Evolutionary conservation across 177 flowering plant species (phyloP).

Genomic region (Telopea speciosissima): DNA sequence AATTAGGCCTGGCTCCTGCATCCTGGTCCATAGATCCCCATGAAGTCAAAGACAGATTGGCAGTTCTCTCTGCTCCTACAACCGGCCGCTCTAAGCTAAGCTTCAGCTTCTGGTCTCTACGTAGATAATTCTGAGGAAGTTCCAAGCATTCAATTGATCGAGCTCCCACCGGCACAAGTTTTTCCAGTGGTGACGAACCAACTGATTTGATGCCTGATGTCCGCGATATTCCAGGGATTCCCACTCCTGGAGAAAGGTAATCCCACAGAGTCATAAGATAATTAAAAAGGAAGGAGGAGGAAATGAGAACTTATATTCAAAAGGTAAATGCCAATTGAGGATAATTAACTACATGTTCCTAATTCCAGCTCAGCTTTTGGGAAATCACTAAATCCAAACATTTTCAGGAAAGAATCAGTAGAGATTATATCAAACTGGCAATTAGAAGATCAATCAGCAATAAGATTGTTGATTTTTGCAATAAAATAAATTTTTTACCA

Average conservation of each 20-base stretch:
- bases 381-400: background rate
- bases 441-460: too few species aligned
- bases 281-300: background rate
- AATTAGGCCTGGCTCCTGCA: slow-evolving; percentile 25
- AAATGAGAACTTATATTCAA: background rate
- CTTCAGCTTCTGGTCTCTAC: slow-evolving; percentile 31
- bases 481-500: too few species aligned
- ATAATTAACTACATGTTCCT: too few species aligned
- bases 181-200: slow-evolving; percentile 33
- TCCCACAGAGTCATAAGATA: background rate
- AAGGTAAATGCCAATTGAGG: background rate
- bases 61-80: slow-evolving; percentile 40
- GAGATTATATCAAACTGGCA: too few species aligned
- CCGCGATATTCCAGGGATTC: slow-evolving; percentile 17
- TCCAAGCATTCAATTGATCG: slow-evolving; percentile 23
- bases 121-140: slow-evolving; percentile 17
- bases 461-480: too few species aligned
- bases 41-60: slow-evolving; percentile 28
- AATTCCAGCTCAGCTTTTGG: background rate
- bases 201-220: slow-evolving; percentile 29
- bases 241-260: slow-evolving; percentile 3
- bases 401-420: too few species aligned
- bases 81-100: slow-evolving; percentile 25
- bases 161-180: slow-evolving; percentile 20
- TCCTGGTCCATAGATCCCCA: slow-evolving; percentile 29